Evolutionary conservation across 129 eudicot genomes (phyloP).

Genomic region (Chrysanthemum seticuspe): DNA sequence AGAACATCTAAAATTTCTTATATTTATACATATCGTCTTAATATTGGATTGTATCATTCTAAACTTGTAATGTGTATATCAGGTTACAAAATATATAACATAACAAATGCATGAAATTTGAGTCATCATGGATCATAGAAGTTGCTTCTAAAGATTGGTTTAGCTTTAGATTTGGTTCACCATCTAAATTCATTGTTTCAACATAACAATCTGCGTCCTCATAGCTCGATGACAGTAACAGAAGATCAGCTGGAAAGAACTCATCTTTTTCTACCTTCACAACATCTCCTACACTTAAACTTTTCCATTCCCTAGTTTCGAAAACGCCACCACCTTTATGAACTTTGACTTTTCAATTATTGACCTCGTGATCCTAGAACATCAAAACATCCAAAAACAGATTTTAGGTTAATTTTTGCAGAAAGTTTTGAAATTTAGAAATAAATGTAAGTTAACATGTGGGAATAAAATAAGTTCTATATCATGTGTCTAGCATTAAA

Average conservation of each 20-base stretch:
- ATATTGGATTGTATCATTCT: too few relatives aligned
- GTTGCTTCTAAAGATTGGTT: conserved; percentile 85
- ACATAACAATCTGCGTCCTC: conserved; percentile 89
- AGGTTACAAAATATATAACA: too few relatives aligned
- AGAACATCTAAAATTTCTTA: too few relatives aligned
- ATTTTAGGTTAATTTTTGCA: neutral
- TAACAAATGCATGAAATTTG: too few relatives aligned
- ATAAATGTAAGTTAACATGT: neutral
- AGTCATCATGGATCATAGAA: conserved; percentile 54
- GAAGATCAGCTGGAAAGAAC: conserved; percentile 91
- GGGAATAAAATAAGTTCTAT: neutral
- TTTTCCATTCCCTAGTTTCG: conserved; percentile 66
- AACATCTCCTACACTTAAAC: conserved; percentile 69
- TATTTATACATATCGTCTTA: too few relatives aligned
- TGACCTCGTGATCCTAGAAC: conserved; percentile 76
- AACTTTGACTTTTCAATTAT: conserved; percentile 79
- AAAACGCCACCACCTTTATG: conserved; percentile 60
- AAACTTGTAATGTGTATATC: too few relatives aligned
- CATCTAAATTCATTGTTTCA: conserved; percentile 96
- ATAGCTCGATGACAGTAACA: conserved; percentile 81
- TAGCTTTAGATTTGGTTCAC: conserved; percentile 86
- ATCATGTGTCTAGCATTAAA: conserved; percentile 10
- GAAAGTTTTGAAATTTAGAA: neutral
- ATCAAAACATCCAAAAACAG: conserved; percentile 24
- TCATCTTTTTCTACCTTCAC: conserved; percentile 85